These are phyloP conservation scores for Oropetium thomaeum DNA, from an alignment of 176 grass and related monocot species.

Conservation along the genomic window DNA sequence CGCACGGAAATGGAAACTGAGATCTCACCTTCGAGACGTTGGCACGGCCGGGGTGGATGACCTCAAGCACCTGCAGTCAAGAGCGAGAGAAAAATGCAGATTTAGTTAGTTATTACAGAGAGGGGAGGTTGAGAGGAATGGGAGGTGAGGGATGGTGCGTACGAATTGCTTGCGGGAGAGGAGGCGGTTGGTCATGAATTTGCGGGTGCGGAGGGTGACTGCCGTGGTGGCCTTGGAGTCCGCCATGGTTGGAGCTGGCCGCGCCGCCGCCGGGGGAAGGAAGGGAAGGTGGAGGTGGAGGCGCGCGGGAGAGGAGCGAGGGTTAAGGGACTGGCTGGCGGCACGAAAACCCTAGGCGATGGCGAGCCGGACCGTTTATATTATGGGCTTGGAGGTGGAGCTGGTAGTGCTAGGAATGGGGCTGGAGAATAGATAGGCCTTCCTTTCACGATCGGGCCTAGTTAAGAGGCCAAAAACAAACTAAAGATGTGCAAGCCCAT, in stretches of 20 bases:
- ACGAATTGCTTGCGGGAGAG: conserved; percentile 98
- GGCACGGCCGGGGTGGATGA: conserved; percentile 79
- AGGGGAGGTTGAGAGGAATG: neutral
- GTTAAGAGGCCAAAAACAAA: neutral
- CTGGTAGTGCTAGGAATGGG: neutral
- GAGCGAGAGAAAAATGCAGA: neutral
- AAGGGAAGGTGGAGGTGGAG: neutral
- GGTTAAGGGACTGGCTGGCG: conserved; percentile 27
- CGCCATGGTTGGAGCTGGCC: conserved; percentile 51
- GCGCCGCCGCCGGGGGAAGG: conserved; percentile 1
- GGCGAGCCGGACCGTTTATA: neutral
- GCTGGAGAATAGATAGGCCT: neutral
- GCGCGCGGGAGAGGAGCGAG: neutral
- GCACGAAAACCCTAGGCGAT: conserved; percentile 39
- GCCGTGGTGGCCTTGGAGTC: conserved; percentile 59
- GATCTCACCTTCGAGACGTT: conserved; percentile 84
- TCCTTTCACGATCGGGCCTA: neutral
- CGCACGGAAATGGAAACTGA: neutral
- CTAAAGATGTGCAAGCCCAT: too few species aligned
- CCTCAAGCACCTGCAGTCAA: conserved; percentile 75
- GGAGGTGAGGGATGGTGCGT: neutral
- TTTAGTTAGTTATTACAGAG: neutral
- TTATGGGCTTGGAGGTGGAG: neutral
- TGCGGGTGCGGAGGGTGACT: conserved; percentile 86
- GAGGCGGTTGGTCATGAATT: conserved; percentile 99